A percentile compares a stretch with the other conserved stretches of the same genome.
Conservation (phyloP, 768 basidiomycete genomes). For the Pulveroboletus sp. region DNA sequence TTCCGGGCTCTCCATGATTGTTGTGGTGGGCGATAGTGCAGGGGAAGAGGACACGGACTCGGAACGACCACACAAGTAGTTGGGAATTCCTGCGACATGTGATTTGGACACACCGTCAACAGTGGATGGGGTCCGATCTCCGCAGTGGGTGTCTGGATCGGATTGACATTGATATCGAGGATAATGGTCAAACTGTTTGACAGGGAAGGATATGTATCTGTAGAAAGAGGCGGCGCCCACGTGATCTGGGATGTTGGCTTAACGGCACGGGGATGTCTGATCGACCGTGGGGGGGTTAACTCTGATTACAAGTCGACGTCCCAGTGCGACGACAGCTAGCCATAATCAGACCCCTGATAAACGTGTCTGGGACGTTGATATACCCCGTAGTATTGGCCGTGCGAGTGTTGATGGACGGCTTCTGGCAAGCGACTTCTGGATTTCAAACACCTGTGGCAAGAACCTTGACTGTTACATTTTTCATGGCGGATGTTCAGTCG, state of each 20-base stretch:
- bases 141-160: not conserved
- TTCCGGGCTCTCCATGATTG: not conserved
- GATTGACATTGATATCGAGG: not conserved
- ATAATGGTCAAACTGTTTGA: constrained; percentile 4
- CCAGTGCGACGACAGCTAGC: not conserved
- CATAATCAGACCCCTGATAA: not conserved
- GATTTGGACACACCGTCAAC: not conserved
- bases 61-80: not conserved
- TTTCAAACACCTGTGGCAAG: not conserved
- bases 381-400: not conserved
- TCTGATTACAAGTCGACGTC: not conserved
- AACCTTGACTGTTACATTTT: not conserved
- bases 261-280: not conserved
- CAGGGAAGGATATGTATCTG: constrained; percentile 1
- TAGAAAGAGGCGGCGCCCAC: not conserved
- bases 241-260: not conserved
- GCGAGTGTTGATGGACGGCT: not conserved
- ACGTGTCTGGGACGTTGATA: not conserved
- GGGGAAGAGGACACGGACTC: not conserved
- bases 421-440: not conserved
- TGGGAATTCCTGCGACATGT: not conserved
- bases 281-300: not conserved
- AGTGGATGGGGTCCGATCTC: not conserved
- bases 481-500: too few relatives aligned
- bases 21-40: not conserved